Evolutionary conservation across 164 flowering plant genomes (phyloP).

Genomic region (Annona cherimola): DNA sequence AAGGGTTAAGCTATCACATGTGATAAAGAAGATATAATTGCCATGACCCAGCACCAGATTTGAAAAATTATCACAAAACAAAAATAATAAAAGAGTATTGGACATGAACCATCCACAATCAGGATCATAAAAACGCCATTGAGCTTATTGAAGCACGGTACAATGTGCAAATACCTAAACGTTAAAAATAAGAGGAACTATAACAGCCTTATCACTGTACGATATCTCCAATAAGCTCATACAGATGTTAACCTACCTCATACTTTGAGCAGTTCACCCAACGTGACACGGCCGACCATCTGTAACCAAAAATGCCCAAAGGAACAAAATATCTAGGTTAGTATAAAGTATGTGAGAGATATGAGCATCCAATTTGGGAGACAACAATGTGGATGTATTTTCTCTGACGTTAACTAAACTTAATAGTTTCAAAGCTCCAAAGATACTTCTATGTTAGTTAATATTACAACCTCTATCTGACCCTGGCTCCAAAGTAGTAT

Average conservation of each 20-base stretch:
- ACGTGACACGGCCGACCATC: conserved; percentile 79
- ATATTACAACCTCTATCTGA: no score
- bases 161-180: not conserved
- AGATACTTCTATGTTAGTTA: no score
- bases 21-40: not conserved
- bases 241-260: conserved; percentile 45
- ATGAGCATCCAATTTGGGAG: not conserved
- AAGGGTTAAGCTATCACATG: not conserved
- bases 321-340: not conserved
- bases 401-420: no score
- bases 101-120: not conserved
- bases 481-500: no score
- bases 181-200: no score
- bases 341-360: not conserved
- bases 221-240: not conserved
- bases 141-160: not conserved
- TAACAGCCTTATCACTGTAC: not conserved
- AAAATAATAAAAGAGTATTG: not conserved
- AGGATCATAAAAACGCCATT: not conserved
- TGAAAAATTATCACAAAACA: not conserved
- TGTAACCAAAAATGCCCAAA: conserved; percentile 23
- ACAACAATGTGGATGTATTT: no score
- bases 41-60: not conserved
- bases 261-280: conserved; percentile 83
- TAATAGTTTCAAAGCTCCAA: no score